Base-by-base conservation (phyloP, 768 basidiomycete genomes). In the Tylopilus sp. region DNA sequence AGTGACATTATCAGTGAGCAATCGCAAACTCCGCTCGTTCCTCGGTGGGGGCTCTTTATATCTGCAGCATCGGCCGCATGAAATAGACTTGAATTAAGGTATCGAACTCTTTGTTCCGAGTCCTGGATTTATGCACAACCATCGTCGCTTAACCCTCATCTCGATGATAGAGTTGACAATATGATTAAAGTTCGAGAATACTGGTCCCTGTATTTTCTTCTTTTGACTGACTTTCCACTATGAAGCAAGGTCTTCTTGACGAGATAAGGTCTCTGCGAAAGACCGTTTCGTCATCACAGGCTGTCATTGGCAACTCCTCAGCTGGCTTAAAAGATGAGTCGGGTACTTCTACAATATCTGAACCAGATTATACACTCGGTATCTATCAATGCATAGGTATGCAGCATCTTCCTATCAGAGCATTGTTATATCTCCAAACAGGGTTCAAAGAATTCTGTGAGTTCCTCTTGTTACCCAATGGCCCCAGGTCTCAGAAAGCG, bases 341-440 rank as follows among this genome's bases (percentile, higher is more conserved):
- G n/a, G n/a, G n/a, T n/a, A n/a, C n/a, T n/a, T n/a, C n/a, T 16
- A 16, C 31, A 30, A 26, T 29, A 19, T 21, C 37, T 1, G 48
- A 59, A 29, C 49, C 55, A 13, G 81, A 93, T 63, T 87, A 84
- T 61, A 89, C 89, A 0, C 69, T 86, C 11, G 96, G 97, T 1
- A 89, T 98, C 52, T 98, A 89, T 70, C 97, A 99, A 67, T 83
- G 92, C 1, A 99, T 99, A 54, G 96, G 95, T 89, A 63, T 38
- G 70, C 8, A 17, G 34, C 36, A 61, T 46, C 21, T 42, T 48
- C 44, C 10, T 28, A 24, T 29, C 31, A 17, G 41, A 19, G 24
- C 19, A 29, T 36, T 41, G n/a, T 55, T 57, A 50, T 50, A 65
- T 40, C 46, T 31, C 12, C 22, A 36, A 17, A 34, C 61, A 98